phyloP scores from a whole-genome alignment of 164 flowering plant species.

The Umbellularia californica region DNA sequence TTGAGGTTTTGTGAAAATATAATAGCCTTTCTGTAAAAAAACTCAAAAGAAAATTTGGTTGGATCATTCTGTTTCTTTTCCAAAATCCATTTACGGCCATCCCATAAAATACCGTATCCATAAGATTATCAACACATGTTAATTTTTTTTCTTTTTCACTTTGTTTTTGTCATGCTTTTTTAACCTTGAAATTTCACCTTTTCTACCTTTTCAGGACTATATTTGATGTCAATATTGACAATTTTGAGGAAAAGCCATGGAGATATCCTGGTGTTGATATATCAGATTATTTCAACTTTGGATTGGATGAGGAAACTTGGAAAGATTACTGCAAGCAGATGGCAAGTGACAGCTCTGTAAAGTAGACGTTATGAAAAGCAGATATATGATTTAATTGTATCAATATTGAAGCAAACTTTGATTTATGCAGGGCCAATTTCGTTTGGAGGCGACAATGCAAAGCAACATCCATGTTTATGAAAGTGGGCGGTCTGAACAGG shows the following conservation, averaged over 20 bases:
- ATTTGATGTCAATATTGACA: conserved; percentile 87
- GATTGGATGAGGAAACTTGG: conserved; percentile 85
- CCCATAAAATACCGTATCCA: too few relatives aligned
- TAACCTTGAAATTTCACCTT: neutral
- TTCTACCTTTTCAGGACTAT: conserved; percentile 59
- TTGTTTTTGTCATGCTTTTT: too few relatives aligned
- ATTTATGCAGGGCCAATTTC: conserved; percentile 70
- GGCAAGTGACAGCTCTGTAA: conserved; percentile 32
- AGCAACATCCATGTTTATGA: conserved; percentile 94
- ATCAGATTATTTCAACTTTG: conserved; percentile 90
- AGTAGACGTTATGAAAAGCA: neutral
- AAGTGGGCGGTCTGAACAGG: conserved; percentile 95
- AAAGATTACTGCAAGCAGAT: conserved; percentile 85
- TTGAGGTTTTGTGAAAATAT: too few relatives aligned
- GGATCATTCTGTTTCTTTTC: too few relatives aligned
- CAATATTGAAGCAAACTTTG: conserved; percentile 5
- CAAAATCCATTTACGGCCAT: too few relatives aligned
- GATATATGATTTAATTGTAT: neutral
- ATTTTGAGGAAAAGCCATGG: conserved; percentile 92
- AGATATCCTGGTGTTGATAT: conserved; percentile 62
- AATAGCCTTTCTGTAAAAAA: too few relatives aligned
- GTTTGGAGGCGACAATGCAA: conserved; percentile 94
- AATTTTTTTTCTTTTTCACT: too few relatives aligned
- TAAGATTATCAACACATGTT: too few relatives aligned
- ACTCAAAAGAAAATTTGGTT: too few relatives aligned